Conservation (phyloP, 192 early-diverging fungal species). For the Podila epigama region DNA sequence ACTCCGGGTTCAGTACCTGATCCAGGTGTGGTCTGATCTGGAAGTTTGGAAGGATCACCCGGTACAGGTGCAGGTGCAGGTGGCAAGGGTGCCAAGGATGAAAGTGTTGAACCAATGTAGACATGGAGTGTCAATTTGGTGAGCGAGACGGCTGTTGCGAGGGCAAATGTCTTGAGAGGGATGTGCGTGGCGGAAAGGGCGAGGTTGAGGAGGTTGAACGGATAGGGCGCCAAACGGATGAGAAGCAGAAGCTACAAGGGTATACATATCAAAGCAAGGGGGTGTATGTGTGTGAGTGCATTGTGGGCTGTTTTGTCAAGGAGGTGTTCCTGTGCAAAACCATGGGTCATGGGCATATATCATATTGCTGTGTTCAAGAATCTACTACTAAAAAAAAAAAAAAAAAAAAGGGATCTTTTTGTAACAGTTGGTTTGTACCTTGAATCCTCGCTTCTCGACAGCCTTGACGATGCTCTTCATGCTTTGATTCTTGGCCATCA, state of each 20-base stretch:
- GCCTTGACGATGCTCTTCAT: slow-evolving; percentile 62
- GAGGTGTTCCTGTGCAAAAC: no score
- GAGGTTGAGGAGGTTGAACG: slow-evolving; percentile 70
- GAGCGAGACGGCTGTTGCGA: slow-evolving; percentile 65
- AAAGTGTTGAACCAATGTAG: slow-evolving; percentile 66
- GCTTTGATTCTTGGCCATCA: slow-evolving; percentile 57
- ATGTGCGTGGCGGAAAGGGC: slow-evolving; percentile 64
- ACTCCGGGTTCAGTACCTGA: not conserved
- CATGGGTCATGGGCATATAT: not conserved
- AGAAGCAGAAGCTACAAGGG: slow-evolving; percentile 63
- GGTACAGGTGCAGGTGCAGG: not conserved
- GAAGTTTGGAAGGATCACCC: not conserved
- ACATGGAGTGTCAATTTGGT: slow-evolving; percentile 65
- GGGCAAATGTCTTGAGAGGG: slow-evolving; percentile 50
- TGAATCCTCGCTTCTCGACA: slow-evolving; percentile 69
- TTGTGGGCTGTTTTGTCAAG: no score
- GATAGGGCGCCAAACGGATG: slow-evolving; percentile 78
- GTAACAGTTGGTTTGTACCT: slow-evolving; percentile 42
- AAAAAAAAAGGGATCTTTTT: not conserved
- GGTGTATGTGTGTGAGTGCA: no score
- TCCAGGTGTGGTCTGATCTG: not conserved
- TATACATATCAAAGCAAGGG: not conserved
- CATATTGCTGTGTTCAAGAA: not conserved
- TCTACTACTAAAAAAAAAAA: not conserved
- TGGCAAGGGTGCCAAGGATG: slow-evolving; percentile 50